A percentile compares a stretch with the other conserved stretches of the same genome.
Evolutionary conservation across 2,329 filamentous ascomycete species (phyloP).

Genomic region (Colletotrichum sojae): DNA sequence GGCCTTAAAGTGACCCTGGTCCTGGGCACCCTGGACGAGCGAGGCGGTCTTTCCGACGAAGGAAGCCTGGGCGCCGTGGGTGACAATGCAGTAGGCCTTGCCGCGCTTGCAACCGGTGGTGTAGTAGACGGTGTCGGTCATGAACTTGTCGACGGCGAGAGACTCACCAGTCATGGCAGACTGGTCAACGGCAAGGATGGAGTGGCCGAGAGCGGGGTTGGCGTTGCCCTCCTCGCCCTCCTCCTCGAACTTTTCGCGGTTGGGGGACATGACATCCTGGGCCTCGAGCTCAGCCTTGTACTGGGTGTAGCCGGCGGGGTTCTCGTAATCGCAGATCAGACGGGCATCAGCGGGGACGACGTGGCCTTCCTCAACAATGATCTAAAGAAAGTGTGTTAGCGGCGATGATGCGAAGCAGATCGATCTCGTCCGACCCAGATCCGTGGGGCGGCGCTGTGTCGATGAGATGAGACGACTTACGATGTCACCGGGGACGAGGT

Average conservation of each 20-base stretch:
- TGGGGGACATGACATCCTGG: constrained; percentile 59
- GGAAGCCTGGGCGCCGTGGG: constrained; percentile 77
- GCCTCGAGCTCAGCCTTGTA: constrained; percentile 71
- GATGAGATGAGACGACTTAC: constrained; percentile 59
- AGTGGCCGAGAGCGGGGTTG: constrained; percentile 72
- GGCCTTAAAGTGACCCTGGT: constrained; percentile 85
- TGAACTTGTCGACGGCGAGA: constrained; percentile 83
- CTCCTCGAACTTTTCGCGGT: constrained; percentile 65
- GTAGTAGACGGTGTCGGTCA: constrained; percentile 83
- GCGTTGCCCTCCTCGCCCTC: constrained; percentile 64
- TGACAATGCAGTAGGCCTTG: constrained; percentile 79
- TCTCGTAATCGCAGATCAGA: constrained; percentile 80
- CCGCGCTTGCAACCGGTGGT: constrained; percentile 87
- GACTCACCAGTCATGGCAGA: constrained; percentile 87
- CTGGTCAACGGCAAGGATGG: constrained; percentile 81
- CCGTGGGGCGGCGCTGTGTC: too few species aligned
- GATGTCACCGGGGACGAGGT: constrained; percentile 83
- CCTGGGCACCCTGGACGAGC: constrained; percentile 81
- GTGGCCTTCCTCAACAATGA: constrained; percentile 80
- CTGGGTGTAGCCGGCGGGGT: constrained; percentile 68
- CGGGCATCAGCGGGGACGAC: constrained; percentile 79
- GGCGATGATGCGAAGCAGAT: constrained; percentile 22
- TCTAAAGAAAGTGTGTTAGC: constrained; percentile 52
- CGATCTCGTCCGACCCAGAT: not conserved
- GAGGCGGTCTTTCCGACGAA: constrained; percentile 84